Evolutionary conservation across 495 filamentous ascomycete genomes (phyloP).

Genomic region (Achaetomiella virescens): DNA sequence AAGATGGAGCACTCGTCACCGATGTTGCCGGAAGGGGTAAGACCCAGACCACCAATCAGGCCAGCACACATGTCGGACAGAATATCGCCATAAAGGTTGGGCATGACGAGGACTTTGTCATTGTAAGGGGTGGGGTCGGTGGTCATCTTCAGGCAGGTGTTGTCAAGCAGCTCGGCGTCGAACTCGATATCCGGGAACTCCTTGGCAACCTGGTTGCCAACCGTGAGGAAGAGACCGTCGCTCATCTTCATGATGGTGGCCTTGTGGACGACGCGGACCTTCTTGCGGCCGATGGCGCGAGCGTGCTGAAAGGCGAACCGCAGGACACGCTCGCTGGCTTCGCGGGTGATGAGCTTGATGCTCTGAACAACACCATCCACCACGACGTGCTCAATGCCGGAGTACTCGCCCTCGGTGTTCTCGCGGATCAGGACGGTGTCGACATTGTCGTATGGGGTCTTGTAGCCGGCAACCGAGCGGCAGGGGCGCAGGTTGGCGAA

Average conservation of each 20-base stretch:
- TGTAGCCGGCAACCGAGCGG: constrained; percentile 92
- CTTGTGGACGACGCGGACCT: constrained; percentile 97
- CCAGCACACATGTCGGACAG: constrained; percentile 99
- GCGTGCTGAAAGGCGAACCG: constrained; percentile 98
- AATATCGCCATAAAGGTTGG: constrained; percentile 99
- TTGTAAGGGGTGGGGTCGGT: constrained; percentile 92
- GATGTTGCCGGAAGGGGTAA: constrained; percentile 97
- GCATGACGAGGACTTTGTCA: constrained; percentile 99
- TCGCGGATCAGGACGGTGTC: constrained; percentile 97
- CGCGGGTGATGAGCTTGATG: constrained; percentile 97
- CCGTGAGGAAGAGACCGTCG: constrained; percentile 93
- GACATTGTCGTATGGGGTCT: constrained; percentile 97
- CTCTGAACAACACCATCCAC: constrained; percentile 96
- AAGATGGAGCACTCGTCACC: constrained; percentile 99
- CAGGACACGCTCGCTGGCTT: constrained; percentile 88
- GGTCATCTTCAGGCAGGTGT: constrained; percentile 96
- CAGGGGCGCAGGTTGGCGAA: constrained; percentile 98
- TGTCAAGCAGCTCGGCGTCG: constrained; percentile 94
- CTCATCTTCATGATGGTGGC: constrained; percentile 99
- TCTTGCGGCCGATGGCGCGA: constrained; percentile 79
- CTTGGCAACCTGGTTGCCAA: constrained; percentile 76
- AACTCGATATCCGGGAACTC: constrained; percentile 93
- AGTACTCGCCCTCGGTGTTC: constrained; percentile 99
- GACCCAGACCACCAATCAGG: constrained; percentile 92
- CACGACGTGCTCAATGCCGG: constrained; percentile 96